Evolutionary conservation across 495 filamentous ascomycete genomes (phyloP), one percentile per base, ranked within the genome.

Genomic region (Xylaria cubensis): DNA sequence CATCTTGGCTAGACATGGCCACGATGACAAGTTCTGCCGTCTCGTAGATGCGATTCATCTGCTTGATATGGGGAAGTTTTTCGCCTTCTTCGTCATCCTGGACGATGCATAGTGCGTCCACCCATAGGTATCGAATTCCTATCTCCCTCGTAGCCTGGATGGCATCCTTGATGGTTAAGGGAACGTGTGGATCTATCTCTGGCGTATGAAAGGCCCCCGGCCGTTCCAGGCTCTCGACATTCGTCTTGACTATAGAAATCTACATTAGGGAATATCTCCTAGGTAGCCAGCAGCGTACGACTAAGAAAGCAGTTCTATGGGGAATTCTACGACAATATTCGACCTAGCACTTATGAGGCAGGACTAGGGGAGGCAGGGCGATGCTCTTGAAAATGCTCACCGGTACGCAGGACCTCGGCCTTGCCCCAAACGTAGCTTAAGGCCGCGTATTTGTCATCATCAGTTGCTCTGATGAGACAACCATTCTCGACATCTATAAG

Each of bases 81-180:
- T 56, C 69, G 9, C 46, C 64, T 41, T 65, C 69, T n/a, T 69
- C 58, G 7, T 74, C 71, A 55, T 81, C 76, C 67, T 82, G 78
- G 15, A 78, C 44, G 39, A 82, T 80, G 70, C 80, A 82, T 15
- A 80, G 62, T 3, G 62, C 72, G 55, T 81, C 79, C 8, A 81
- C 73, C 79, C 79, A 81, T 26, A 81, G 68, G 61, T 78, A 78
- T 19, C 46, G 73, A n/a, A 76, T 53, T 50, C 70, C 74, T 8
- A 80, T 69, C 29, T 70, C 59, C 44, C 46, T 70, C 17, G 69
- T 74, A 9, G 73, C 73, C 39, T 73, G 36, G 19, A 80, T 76
- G 36, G 80, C 74, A 56, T 81, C 75, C 46, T 51, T 46, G 26
- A 79, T 74, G 29, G 78, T 78, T 26, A 74, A 67, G 9, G 74